Evolutionary conservation across 139 green algal genomes (phyloP).

Genomic region (Prasinococcaceae sp.): DNA sequence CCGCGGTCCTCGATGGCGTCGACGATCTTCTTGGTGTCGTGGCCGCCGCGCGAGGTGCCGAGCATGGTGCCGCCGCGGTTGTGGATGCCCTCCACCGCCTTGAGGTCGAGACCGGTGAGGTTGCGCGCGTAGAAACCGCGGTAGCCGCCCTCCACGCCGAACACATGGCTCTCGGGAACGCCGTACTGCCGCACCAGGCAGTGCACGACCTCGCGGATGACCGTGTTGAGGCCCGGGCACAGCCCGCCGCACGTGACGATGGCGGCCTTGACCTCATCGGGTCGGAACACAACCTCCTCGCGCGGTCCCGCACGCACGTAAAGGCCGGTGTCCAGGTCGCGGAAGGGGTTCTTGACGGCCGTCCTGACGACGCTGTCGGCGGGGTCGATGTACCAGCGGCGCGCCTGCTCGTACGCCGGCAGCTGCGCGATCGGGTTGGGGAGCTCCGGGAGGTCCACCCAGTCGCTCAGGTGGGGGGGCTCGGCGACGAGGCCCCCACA

Average conservation of each 20-base stretch:
- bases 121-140: slow-evolving; percentile 60
- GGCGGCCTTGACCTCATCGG: slow-evolving; percentile 52
- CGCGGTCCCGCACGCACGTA: slow-evolving; percentile 59
- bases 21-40: slow-evolving; percentile 89
- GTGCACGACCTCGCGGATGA: slow-evolving; percentile 55
- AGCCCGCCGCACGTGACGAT: slow-evolving; percentile 95
- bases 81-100: slow-evolving; percentile 81
- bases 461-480: too few relatives aligned
- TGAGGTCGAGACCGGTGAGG: slow-evolving; percentile 55
- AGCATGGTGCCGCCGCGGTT: slow-evolving; percentile 90
- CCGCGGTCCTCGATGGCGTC: slow-evolving; percentile 87
- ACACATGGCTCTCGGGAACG: too few relatives aligned
- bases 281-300: slow-evolving; percentile 67
- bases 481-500: too few relatives aligned
- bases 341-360: too few relatives aligned
- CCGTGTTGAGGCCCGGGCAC: slow-evolving; percentile 94
- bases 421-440: too few relatives aligned
- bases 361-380: too few relatives aligned
- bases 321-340: too few relatives aligned
- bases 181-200: slow-evolving; percentile 27
- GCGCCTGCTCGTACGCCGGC: too few relatives aligned
- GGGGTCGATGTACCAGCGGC: too few relatives aligned
- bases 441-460: too few relatives aligned
- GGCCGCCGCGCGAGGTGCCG: slow-evolving; percentile 77
- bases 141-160: slow-evolving; percentile 62